Evolutionary conservation across 208 protist species (phyloP), one percentile per base, ranked within the genome.

Genomic region (Leishmania aethiopica): DNA sequence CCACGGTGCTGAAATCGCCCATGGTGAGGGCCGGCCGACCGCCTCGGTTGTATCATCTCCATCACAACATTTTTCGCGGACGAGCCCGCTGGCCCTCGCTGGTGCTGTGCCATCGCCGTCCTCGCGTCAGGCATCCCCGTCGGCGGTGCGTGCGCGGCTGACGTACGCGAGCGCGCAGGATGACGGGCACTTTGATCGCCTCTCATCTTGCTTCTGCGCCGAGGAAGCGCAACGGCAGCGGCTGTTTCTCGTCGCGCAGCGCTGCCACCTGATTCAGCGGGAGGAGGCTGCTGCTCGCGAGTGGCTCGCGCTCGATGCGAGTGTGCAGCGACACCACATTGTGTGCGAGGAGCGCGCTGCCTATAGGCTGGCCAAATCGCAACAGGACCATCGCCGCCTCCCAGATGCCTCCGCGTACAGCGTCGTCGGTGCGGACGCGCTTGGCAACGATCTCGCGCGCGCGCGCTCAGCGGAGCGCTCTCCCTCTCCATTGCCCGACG

Each of bases 281-380:
- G 70, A 49, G 10, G 82, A 85, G 71, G 53, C 71, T 13, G 76
- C 77, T 51, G 82, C 69, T 42, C 77, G 82, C 1, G 77, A 72
- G 77, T 77, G 76, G 82, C 13, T 75, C 10, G 69, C 25, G 40
- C n/a, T 81, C 55, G 77, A 78, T 37, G 77, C 71, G n/a, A 73
- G 71, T 74, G 62, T 78, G 55, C 70, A 78, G 49, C 72, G 75
- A 49, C 82, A 78, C 37, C 76, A 67, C 47, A 40, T 81, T 40
- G 72, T 74, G 4, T 69, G 82, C n/a, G 71, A 74, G 77, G 77
- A 81, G 72, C 82, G 75, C 53, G 57, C 53, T 51, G 82, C 17
- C n/a, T 77, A 25, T 40, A 60, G 40, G 28, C 22, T 19, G 37
- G 17, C 32, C 19, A 25, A 78, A 6, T 67, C 37, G 19, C 25